Evolutionary conservation across 306 rosid species (phyloP), one percentile per base, ranked within the genome.

Genomic region (Arachis hypogaea): DNA sequence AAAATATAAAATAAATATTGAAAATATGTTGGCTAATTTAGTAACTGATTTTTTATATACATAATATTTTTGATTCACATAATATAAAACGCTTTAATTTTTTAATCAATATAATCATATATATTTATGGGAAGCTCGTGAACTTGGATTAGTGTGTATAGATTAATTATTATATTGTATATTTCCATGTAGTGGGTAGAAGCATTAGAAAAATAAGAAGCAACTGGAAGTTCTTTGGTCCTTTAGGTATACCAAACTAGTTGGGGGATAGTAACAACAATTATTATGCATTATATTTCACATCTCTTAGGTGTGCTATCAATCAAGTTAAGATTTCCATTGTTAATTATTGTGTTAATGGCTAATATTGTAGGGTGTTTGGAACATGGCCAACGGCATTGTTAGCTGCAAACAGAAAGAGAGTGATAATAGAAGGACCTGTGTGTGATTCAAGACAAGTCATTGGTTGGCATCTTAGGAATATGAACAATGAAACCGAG

Each of bases 301-400:
- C 51, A 45, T 44, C 12, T 57, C 40, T 56, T 36, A 22, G 14
- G 12, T 49, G 55, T 11, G n/a, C 0, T 5, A 14, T 64, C 11
- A 38, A 59, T 60, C 36, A 59, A 6, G 52, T 9, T 55, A 45
- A 28, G 29, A 16, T 79, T 22, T 9, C 42, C 49, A 43, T 54
- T 63, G 1, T 63, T 58, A 75, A 56, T 52, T 49, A n/a, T 33
- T 16, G 60, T 33, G 9, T 59, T 59, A 2, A 66, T 57, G 61
- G 81, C 33, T 1, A 56, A 78, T 30, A 47, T 60, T 43, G 68
- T 69, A 94, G 98, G 87, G 91, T 82, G 7, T 94, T 94, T 83
- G 97, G 97, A 78, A 83, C 97, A 51, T 94, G 99, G 99, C 89
- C 97, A 45, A 86, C 92, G 57, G 96, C 99, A 50, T 12, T 88